Evolutionary conservation across 805 yeast genomes (phyloP).

Genomic region (Millerago galiae): DNA sequence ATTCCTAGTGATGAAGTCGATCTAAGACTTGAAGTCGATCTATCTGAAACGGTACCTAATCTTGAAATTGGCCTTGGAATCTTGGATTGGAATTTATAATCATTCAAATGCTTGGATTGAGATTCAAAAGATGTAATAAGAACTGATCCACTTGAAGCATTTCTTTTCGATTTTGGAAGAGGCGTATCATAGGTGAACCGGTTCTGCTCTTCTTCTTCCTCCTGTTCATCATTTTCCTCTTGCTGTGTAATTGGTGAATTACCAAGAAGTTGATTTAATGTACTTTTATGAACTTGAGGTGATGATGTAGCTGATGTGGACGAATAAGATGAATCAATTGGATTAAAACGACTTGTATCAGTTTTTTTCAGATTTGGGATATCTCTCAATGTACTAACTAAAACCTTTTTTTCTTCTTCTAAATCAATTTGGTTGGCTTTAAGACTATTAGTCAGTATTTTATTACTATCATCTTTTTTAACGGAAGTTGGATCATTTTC

Average conservation of each 20-base stretch:
- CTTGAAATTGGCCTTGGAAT: conserved; percentile 10
- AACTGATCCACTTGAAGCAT: conserved; percentile 6
- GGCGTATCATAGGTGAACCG: conserved; percentile 14
- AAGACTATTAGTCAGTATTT: conserved; percentile 10
- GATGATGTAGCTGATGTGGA: background rate
- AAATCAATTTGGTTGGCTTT: conserved; percentile 11
- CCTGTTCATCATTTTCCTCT: background rate
- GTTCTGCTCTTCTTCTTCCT: background rate
- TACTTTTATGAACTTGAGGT: conserved; percentile 6
- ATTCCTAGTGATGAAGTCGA: conserved; percentile 12
- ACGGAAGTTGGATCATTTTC: conserved; percentile 27
- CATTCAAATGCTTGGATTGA: conserved; percentile 10
- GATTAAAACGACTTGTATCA: background rate
- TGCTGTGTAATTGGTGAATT: background rate
- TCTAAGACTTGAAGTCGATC: conserved; percentile 19
- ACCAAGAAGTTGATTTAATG: conserved; percentile 8
- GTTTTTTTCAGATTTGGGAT: conserved; percentile 15
- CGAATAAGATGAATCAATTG: background rate
- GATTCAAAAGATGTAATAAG: conserved; percentile 3
- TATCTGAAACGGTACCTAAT: conserved; percentile 11
- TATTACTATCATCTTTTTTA: conserved; percentile 15
- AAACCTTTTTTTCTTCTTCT: conserved; percentile 2
- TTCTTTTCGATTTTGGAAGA: conserved; percentile 9
- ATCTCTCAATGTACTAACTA: conserved; percentile 8
- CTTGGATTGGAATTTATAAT: background rate